phyloP scores from a whole-genome alignment of 1,139 yeast species.

The Yamadazyma friedrichii region DNA sequence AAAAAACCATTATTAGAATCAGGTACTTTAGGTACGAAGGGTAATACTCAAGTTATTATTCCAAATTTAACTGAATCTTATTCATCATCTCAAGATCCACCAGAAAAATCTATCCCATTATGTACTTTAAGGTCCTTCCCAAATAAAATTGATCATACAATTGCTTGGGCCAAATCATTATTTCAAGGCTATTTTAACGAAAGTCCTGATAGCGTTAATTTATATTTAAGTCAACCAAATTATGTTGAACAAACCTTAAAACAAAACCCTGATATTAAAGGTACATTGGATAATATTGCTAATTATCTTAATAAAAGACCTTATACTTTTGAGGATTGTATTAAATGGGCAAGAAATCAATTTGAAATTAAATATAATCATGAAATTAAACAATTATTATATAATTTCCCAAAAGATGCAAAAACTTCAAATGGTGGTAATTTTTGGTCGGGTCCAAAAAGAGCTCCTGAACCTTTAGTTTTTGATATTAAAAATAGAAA shows the following conservation, averaged over 20 bases:
- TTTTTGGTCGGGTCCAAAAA: constrained; percentile 97
- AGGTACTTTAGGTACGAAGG: constrained; percentile 97
- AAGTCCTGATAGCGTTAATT: constrained; percentile 87
- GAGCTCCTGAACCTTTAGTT: constrained; percentile 83
- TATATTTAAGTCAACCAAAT: constrained; percentile 88
- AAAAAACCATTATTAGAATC: constrained; percentile 90
- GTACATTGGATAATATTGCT: constrained; percentile 75
- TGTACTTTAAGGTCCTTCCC: constrained; percentile 98
- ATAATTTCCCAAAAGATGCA: constrained; percentile 93
- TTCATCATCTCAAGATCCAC: constrained; percentile 96
- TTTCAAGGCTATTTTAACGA: constrained; percentile 94
- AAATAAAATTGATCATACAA: constrained; percentile 95
- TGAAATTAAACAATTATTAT: constrained; percentile 85
- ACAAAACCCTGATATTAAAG: constrained; percentile 89
- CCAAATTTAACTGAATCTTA: constrained; percentile 94
- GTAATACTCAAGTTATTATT: constrained; percentile 94
- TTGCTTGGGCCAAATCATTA: constrained; percentile 97
- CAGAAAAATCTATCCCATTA: constrained; percentile 94
- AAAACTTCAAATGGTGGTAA: constrained; percentile 88
- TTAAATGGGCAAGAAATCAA: constrained; percentile 90
- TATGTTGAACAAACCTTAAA: constrained; percentile 88
- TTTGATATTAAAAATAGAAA: constrained; percentile 76
- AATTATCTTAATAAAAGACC: constrained; percentile 79
- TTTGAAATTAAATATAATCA: constrained; percentile 82
- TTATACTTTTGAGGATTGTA: constrained; percentile 86